Base-by-base conservation (phyloP, 108 stramenopile genomes). In the Fistulifera pelliculosa region DNA sequence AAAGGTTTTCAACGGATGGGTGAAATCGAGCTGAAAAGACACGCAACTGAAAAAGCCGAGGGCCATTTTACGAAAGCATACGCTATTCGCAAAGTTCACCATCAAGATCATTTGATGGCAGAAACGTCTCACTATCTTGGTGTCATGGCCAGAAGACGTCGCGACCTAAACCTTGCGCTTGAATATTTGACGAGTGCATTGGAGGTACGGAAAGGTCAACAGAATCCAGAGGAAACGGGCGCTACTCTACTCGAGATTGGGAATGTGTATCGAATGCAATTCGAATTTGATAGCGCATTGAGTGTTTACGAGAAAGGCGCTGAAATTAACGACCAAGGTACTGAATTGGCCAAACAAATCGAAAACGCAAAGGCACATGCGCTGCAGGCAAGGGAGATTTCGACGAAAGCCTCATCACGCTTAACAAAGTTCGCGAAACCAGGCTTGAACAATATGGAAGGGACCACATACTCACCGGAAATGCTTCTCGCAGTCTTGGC, bases 201-300 rank as follows among this genome's bases (percentile, higher is more conserved):
- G 16, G 66, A 66, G 39, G 69, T 79, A 11, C 62, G 76, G 49
- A 63, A 68, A 28, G 47, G 42, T 17, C 31, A 68, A 15, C 74
- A 66, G 17, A 65, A 77, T 28, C 55, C 49, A 11, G 45, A 50
- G 0, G 76, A 74, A 53, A 70, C 70, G 6, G 62, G 66, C 28
- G 60, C 58, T 3, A 74, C 78, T 14, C 58, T 81, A 38, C 65
- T 73, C 24, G 79, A 78, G 44, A 59, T 85, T 23, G 77, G 76
- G 25, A 67, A 79, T 53, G 49, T 81, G 11, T 73, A 77, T 59
- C 72, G 74, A 40, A 65, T 70, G 50, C 60, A 43, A 41, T 47
- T 54, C 13, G 66, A 83, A 17, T 52, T 44, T 26, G 63, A 61
- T 6, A 52, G 51, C 49, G 77, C 82, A 25, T 6, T 73, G 1